Conservation (phyloP, 345 rosid species). For the Pistacia integerrima region DNA sequence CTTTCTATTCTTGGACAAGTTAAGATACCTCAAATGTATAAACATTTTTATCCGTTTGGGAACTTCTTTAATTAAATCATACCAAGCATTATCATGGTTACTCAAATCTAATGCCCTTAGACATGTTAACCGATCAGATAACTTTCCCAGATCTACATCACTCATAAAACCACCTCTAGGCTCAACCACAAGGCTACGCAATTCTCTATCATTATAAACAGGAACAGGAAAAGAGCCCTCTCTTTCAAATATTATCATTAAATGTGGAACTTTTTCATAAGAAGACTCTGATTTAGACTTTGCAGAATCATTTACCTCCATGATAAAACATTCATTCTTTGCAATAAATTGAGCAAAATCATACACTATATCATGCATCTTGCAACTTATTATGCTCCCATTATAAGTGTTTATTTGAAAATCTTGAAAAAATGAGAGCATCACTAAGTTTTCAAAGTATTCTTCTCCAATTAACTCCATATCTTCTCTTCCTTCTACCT, state of each 20-base stretch:
- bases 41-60: conserved; percentile 7
- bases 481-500: not conserved
- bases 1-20: not conserved
- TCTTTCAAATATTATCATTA: not conserved
- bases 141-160: not conserved
- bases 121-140: conserved; percentile 1
- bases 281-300: not conserved
- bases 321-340: not conserved
- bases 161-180: not conserved
- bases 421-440: not conserved
- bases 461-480: not conserved
- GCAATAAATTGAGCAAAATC: not conserved
- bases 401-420: not conserved
- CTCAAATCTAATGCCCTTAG: conserved; percentile 14
- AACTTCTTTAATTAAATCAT: not conserved
- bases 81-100: not conserved
- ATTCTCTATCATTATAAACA: not conserved
- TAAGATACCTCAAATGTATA: conserved; percentile 23
- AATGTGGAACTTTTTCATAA: not conserved
- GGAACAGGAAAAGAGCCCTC: not conserved
- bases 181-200: not conserved
- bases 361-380: not conserved
- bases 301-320: not conserved
- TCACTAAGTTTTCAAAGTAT: not conserved
- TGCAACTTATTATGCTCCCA: not conserved